Conservation (phyloP, 169 alveolate genomes). For the Besnoitia besnoiti region DNA sequence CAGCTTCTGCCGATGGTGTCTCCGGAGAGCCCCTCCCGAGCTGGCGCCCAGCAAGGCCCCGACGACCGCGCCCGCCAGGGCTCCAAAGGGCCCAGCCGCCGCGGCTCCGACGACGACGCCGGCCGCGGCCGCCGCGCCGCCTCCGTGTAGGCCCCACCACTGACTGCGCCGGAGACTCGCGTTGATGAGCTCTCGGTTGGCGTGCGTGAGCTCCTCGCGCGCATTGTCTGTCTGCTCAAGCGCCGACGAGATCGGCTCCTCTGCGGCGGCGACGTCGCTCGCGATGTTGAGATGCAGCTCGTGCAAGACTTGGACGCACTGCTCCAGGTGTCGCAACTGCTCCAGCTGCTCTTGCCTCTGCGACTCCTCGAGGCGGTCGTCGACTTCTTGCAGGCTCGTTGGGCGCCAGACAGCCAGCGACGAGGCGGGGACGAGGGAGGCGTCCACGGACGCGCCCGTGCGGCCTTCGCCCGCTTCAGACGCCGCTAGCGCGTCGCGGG, state of each 20-base stretch:
- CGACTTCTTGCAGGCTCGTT: slow-evolving; percentile 48
- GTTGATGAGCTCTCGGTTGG: slow-evolving; percentile 49
- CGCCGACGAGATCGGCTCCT: slow-evolving; percentile 37
- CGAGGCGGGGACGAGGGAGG: background rate
- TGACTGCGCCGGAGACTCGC: slow-evolving; percentile 56
- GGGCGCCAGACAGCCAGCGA: background rate
- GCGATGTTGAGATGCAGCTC: slow-evolving; percentile 57
- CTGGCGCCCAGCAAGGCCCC: slow-evolving; percentile 56
- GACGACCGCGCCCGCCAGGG: slow-evolving; percentile 53
- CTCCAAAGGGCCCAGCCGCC: slow-evolving; percentile 64
- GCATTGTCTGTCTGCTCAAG: slow-evolving; percentile 53
- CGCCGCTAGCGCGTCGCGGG: background rate
- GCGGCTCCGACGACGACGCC: slow-evolving; percentile 61
- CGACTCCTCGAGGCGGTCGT: slow-evolving; percentile 54
- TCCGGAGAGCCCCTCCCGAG: slow-evolving; percentile 57
- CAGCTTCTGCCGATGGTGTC: slow-evolving; percentile 41
- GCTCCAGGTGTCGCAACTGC: slow-evolving; percentile 63
- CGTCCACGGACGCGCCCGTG: background rate
- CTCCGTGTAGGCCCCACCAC: slow-evolving; percentile 70
- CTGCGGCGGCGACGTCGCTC: slow-evolving; percentile 50
- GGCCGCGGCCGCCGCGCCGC: slow-evolving; percentile 66
- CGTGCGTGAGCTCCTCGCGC: slow-evolving; percentile 35
- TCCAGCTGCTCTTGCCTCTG: slow-evolving; percentile 61
- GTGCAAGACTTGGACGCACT: slow-evolving; percentile 60
- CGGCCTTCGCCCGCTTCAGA: no score